Evolutionary conservation across 768 basidiomycete species (phyloP).

Genomic region (Boletus edulis): DNA sequence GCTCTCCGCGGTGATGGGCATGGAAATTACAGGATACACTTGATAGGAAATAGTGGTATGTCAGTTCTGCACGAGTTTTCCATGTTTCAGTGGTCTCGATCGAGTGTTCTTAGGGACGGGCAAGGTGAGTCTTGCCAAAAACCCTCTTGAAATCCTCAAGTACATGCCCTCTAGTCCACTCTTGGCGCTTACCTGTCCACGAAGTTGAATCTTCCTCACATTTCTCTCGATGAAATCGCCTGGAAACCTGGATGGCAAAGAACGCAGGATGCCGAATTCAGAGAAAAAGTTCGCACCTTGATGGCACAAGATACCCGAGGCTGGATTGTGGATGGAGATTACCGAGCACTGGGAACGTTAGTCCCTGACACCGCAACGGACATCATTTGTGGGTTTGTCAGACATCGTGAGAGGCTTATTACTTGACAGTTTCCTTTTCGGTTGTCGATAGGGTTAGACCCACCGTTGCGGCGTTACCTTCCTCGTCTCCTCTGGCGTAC

Average conservation of each 20-base stretch:
- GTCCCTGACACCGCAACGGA: conserved; percentile 45
- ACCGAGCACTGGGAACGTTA: conserved; percentile 30
- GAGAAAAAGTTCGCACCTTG: conserved; percentile 18
- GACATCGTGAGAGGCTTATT: not conserved
- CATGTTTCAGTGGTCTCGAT: not conserved
- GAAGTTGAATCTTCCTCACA: conserved; percentile 43
- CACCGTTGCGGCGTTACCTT: conserved; percentile 58
- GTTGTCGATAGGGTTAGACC: conserved; percentile 56
- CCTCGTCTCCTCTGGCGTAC: conserved; percentile 58
- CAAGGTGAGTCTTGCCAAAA: conserved; percentile 33
- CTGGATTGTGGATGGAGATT: conserved; percentile 58
- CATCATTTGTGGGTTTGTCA: conserved; percentile 45
- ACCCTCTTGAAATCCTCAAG: no score
- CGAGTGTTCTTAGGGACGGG: conserved; percentile 31
- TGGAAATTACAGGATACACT: conserved; percentile 46
- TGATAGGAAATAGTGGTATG: conserved; percentile 56
- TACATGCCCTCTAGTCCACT: conserved; percentile 40
- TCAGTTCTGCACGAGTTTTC: not conserved
- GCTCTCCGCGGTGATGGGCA: conserved; percentile 42
- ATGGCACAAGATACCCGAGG: conserved; percentile 33
- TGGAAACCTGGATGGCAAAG: conserved; percentile 51
- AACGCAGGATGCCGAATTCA: conserved; percentile 28
- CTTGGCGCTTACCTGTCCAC: conserved; percentile 42
- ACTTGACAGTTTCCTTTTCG: not conserved
- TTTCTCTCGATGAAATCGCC: conserved; percentile 45